Evolutionary conservation across 1,284 basidiomycete genomes (phyloP).

Genomic region (Polyporus tsugae): DNA sequence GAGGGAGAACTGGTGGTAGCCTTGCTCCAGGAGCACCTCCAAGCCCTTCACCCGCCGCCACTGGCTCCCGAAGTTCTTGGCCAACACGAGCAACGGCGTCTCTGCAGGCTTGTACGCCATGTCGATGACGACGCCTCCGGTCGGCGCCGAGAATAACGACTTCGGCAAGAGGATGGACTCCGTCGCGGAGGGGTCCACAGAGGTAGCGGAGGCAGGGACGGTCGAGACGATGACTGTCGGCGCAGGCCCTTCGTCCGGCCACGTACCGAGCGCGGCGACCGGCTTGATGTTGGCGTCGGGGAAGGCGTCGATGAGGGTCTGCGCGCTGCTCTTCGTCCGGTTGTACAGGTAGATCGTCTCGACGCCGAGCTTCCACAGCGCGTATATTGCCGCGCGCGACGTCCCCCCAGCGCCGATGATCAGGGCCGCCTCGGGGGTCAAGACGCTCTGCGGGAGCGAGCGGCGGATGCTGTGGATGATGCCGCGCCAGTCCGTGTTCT

Average conservation of each 20-base stretch:
- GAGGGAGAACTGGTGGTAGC: slow-evolving; percentile 82
- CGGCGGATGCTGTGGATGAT: slow-evolving; percentile 70
- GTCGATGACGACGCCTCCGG: slow-evolving; percentile 80
- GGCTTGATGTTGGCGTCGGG: slow-evolving; percentile 70
- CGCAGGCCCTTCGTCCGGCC: slow-evolving; percentile 54
- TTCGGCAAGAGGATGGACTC: slow-evolving; percentile 64
- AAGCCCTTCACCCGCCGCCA: slow-evolving; percentile 85
- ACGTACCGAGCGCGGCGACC: slow-evolving; percentile 63
- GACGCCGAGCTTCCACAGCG: slow-evolving; percentile 76
- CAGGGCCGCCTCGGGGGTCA: slow-evolving; percentile 60
- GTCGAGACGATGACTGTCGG: slow-evolving; percentile 87
- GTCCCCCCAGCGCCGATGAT: slow-evolving; percentile 95
- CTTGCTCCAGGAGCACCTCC: slow-evolving; percentile 88
- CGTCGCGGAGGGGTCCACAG: slow-evolving; percentile 44
- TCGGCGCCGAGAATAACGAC: slow-evolving; percentile 58
- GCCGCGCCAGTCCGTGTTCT: slow-evolving; percentile 95
- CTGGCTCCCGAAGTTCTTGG: slow-evolving; percentile 52
- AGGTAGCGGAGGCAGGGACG: slow-evolving; percentile 81
- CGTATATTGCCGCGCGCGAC: slow-evolving; percentile 91
- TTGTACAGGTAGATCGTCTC: slow-evolving; percentile 86
- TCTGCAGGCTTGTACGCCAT: slow-evolving; percentile 91
- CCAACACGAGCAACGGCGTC: slow-evolving; percentile 71
- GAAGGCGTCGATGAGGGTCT: slow-evolving; percentile 74
- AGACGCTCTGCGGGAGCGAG: slow-evolving; percentile 47
- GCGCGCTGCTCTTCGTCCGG: slow-evolving; percentile 79